phyloP scores from a whole-genome alignment of 768 basidiomycete species.

The Auriscalpium microsporum region DNA sequence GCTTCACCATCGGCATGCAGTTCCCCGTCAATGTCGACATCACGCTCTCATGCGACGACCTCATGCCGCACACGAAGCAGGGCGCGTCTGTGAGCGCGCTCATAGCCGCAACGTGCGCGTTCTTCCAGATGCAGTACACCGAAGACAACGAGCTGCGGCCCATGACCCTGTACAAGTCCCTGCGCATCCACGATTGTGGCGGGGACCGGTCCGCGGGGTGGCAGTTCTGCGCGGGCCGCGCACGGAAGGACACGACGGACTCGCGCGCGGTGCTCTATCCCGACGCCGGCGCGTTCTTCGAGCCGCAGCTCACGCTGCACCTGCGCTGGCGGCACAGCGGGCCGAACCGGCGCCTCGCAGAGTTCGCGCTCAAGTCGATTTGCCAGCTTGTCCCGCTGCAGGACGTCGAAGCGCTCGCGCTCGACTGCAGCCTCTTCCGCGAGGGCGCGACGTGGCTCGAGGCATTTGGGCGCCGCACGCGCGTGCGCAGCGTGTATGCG shows the following conservation, averaged over 20 bases:
- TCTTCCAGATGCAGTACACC: not conserved
- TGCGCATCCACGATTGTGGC: not conserved
- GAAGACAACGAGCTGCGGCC: not conserved
- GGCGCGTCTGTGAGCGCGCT: not conserved
- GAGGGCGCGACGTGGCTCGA: not conserved
- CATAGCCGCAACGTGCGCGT: not conserved
- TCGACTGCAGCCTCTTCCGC: not conserved
- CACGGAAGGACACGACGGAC: not conserved
- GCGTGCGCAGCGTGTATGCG: not conserved
- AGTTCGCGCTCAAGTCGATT: not conserved
- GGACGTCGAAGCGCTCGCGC: not conserved
- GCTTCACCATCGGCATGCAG: constrained; percentile 3
- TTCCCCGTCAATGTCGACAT: constrained; percentile 7
- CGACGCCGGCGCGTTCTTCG: not conserved
- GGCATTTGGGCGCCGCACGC: not conserved
- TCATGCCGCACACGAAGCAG: not conserved
- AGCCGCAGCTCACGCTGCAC: not conserved
- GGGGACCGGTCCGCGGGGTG: not conserved
- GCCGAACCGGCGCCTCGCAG: not conserved
- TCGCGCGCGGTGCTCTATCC: not conserved
- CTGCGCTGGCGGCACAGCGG: not conserved
- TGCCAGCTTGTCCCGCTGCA: not conserved
- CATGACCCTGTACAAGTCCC: not conserved
- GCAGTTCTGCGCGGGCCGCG: not conserved
- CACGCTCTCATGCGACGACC: constrained; percentile 10